Evolutionary conservation across 352 stramenopile species (phyloP).

Genomic region (Plasmopara halstedii): DNA sequence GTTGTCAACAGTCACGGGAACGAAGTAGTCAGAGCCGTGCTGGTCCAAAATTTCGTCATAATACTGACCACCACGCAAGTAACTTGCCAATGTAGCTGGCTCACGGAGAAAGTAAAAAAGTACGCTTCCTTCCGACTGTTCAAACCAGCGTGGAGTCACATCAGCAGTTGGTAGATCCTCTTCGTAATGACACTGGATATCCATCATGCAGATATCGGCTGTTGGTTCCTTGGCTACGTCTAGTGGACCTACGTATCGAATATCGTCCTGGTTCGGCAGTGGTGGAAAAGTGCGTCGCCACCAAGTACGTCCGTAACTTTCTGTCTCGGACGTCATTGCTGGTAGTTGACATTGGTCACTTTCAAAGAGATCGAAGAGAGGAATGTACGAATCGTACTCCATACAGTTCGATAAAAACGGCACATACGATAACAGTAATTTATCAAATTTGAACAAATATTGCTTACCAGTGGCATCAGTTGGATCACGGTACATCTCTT

Average conservation of each 20-base stretch:
- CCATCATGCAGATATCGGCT: constrained; percentile 87
- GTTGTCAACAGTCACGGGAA: constrained; percentile 90
- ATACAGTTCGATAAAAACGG: constrained; percentile 95
- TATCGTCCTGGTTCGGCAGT: constrained; percentile 93
- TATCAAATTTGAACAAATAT: constrained; percentile 72
- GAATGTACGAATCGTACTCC: constrained; percentile 94
- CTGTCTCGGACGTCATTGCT: constrained; percentile 61
- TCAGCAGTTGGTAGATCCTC: constrained; percentile 86
- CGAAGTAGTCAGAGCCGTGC: constrained; percentile 88
- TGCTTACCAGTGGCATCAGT: constrained; percentile 32
- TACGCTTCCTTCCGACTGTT: constrained; percentile 76
- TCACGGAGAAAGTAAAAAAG: constrained; percentile 92
- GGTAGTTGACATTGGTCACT: constrained; percentile 88
- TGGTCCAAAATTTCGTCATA: constrained; percentile 54
- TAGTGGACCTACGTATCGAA: constrained; percentile 82
- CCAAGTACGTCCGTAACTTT: constrained; percentile 56
- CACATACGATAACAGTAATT: constrained; percentile 90
- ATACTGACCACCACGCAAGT: constrained; percentile 61
- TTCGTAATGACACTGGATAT: constrained; percentile 90
- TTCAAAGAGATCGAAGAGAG: constrained; percentile 90
- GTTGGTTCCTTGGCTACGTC: constrained; percentile 85
- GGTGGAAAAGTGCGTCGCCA: constrained; percentile 66
- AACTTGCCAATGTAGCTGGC: constrained; percentile 86
- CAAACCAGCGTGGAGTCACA: constrained; percentile 94
- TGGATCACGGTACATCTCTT: constrained; percentile 75